Evolutionary conservation across 2,329 filamentous ascomycete species (phyloP).

Genomic region (Aspergillus vadensis): DNA sequence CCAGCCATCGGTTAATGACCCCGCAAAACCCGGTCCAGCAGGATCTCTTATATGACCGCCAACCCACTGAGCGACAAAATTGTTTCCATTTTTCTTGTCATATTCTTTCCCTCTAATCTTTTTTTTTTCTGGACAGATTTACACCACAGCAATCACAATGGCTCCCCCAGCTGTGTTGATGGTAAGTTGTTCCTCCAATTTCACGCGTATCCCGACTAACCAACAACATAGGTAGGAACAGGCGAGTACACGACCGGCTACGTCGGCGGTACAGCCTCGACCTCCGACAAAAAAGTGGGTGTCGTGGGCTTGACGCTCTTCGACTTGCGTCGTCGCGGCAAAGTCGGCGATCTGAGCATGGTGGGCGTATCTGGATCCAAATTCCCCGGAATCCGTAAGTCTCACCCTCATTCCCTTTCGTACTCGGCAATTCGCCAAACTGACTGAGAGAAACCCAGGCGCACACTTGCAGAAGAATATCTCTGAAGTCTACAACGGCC

Average conservation of each 20-base stretch:
- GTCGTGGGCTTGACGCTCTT: constrained; percentile 90
- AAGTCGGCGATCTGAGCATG: constrained; percentile 85
- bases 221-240: constrained; percentile 69
- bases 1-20: background rate
- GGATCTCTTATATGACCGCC: background rate
- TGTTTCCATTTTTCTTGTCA: background rate
- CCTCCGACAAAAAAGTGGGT: constrained; percentile 93
- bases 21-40: background rate
- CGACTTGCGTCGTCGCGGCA: constrained; percentile 82
- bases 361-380: constrained; percentile 86
- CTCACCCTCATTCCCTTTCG: constrained; percentile 17
- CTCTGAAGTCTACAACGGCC: constrained; percentile 78
- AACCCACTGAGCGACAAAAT: background rate
- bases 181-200: constrained; percentile 48
- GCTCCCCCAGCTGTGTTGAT: constrained; percentile 63
- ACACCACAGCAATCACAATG: constrained; percentile 8
- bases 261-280: constrained; percentile 78
- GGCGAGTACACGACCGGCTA: constrained; percentile 97
- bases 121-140: background rate
- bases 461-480: constrained; percentile 88
- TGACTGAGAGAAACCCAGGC: constrained; percentile 49
- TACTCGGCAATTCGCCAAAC: constrained; percentile 5
- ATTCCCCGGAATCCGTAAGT: constrained; percentile 83
- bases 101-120: background rate
- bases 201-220: constrained; percentile 9